Conservation (phyloP, 805 yeast genomes). For the Wickerhamiella siamensis region DNA sequence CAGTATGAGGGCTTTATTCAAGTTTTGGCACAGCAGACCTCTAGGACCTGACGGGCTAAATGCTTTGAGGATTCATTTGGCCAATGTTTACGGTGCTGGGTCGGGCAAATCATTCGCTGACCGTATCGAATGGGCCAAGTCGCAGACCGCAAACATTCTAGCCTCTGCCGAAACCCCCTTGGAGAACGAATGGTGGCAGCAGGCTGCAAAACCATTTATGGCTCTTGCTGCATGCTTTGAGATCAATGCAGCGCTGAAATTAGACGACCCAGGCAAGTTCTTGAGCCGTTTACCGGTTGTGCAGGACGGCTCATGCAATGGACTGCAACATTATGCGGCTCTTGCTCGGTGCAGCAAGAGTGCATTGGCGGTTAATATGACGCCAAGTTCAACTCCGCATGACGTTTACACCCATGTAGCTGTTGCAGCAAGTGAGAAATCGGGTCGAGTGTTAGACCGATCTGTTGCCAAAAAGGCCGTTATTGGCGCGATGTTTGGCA, state of each 20-base stretch:
- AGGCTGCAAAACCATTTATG: constrained; percentile 42
- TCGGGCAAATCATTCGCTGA: constrained; percentile 31
- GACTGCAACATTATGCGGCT: constrained; percentile 45
- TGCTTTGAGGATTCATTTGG: constrained; percentile 41
- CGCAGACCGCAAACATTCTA: constrained; percentile 27
- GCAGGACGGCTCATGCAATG: constrained; percentile 47
- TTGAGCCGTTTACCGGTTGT: constrained; percentile 36
- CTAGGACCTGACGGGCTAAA: constrained; percentile 33
- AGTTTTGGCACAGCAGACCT: constrained; percentile 36
- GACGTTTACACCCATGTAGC: constrained; percentile 39
- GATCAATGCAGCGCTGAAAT: constrained; percentile 30
- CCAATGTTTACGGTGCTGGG: constrained; percentile 38
- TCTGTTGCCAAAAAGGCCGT: not conserved
- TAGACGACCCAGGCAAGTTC: constrained; percentile 30
- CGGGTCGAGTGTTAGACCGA: not conserved
- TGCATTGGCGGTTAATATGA: constrained; percentile 37
- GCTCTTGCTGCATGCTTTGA: constrained; percentile 38
- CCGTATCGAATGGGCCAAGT: constrained; percentile 31
- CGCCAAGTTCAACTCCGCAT: constrained; percentile 34
- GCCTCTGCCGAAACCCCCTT: constrained; percentile 33
- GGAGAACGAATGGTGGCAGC: constrained; percentile 34
- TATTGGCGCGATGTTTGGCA: not conserved
- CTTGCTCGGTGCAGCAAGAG: constrained; percentile 41
- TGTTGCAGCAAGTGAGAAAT: not conserved
- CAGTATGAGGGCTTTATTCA: constrained; percentile 34